Conservation (phyloP, 805 yeast species). For the Danielia oregonensis region DNA sequence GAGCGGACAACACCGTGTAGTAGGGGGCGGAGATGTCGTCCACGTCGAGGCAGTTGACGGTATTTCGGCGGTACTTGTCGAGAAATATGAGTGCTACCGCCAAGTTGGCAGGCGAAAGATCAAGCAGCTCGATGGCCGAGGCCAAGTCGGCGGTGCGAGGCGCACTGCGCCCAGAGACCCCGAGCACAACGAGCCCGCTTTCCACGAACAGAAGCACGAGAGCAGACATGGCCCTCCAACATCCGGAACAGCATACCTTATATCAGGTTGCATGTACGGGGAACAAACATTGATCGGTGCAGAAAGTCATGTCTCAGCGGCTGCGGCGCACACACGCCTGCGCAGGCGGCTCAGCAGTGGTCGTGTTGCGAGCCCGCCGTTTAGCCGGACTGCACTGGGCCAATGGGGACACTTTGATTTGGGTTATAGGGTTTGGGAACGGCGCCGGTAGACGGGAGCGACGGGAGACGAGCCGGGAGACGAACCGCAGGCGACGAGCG, state of each 20-base stretch:
- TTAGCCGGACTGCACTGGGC: too few species aligned
- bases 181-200: constrained; percentile 10
- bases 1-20: constrained; percentile 15
- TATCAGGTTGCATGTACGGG: constrained; percentile 1
- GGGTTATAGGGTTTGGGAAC: too few species aligned
- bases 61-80: constrained; percentile 9
- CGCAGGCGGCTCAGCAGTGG: too few species aligned
- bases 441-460: too few species aligned
- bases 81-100: constrained; percentile 15
- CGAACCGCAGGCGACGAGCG: too few species aligned
- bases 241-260: not conserved
- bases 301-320: too few species aligned
- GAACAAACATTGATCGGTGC: too few species aligned
- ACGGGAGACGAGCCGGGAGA: too few species aligned
- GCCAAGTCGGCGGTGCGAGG: constrained; percentile 8
- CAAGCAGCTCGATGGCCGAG: constrained; percentile 13
- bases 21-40: constrained; percentile 10
- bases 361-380: too few species aligned
- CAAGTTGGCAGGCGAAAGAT: constrained; percentile 13
- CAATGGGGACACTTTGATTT: too few species aligned
- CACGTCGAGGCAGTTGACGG: constrained; percentile 9
- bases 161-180: constrained; percentile 4
- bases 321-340: too few species aligned
- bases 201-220: constrained; percentile 4
- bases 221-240: not conserved